Evolutionary conservation across 441 rosid species (phyloP).

Genomic region (Francoa sonchifolia): DNA sequence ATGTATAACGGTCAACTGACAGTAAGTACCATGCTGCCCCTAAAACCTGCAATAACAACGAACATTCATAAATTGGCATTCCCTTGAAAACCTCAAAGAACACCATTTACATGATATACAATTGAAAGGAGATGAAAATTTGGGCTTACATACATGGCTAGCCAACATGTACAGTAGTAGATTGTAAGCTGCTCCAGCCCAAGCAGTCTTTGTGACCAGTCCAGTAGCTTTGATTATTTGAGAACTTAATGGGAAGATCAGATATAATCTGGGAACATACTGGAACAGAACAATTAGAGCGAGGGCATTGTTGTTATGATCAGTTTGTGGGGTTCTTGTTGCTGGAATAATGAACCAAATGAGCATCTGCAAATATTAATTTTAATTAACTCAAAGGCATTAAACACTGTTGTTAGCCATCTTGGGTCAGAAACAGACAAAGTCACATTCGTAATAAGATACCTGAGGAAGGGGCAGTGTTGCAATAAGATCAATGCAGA

Average conservation of each 20-base stretch:
- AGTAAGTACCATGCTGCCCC: conserved; percentile 87
- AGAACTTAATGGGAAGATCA: conserved; percentile 80
- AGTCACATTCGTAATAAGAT: conserved; percentile 12
- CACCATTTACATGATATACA: not conserved
- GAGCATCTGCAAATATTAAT: conserved; percentile 43
- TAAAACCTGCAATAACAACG: conserved; percentile 35
- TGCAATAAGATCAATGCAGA: conserved; percentile 85
- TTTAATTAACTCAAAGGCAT: too few relatives aligned
- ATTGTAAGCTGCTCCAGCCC: conserved; percentile 98
- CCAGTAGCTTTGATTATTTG: conserved; percentile 82
- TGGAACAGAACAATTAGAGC: conserved; percentile 76
- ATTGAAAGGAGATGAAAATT: conserved; percentile 1
- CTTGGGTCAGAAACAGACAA: too few relatives aligned
- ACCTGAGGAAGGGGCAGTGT: conserved; percentile 94
- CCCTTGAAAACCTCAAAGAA: conserved; percentile 2
- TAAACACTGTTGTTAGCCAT: too few relatives aligned
- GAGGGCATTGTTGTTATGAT: conserved; percentile 65
- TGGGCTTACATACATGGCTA: conserved; percentile 60
- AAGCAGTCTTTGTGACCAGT: conserved; percentile 81
- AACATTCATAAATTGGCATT: conserved; percentile 2
- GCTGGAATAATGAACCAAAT: conserved; percentile 74
- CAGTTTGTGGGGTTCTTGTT: conserved; percentile 39
- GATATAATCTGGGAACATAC: conserved; percentile 73
- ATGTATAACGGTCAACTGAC: conserved; percentile 60
- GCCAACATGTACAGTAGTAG: conserved; percentile 82